Percentiles rank a stretch among this genome's conserved stretches.
Conservation (phyloP, 495 filamentous ascomycete species). For the Aspergillus steynii region DNA sequence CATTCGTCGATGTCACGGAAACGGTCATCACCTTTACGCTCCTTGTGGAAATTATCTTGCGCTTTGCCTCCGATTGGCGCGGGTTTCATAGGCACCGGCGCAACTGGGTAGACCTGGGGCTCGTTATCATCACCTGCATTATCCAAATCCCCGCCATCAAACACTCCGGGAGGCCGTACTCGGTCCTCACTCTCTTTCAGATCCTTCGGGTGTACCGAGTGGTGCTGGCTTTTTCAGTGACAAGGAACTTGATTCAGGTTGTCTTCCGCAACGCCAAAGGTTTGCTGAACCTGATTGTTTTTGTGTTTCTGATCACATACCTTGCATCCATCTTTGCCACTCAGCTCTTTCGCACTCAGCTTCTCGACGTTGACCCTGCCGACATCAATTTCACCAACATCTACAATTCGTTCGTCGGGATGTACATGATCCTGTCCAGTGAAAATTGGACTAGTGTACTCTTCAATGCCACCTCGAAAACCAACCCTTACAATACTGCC, state of each 20-base stretch:
- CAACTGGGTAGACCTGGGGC: slow-evolving; percentile 76
- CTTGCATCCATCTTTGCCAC: slow-evolving; percentile 90
- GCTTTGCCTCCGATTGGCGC: slow-evolving; percentile 77
- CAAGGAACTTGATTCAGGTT: slow-evolving; percentile 75
- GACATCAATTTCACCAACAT: slow-evolving; percentile 82
- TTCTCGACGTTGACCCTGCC: slow-evolving; percentile 62
- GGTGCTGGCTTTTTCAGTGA: slow-evolving; percentile 85
- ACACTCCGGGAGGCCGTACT: slow-evolving; percentile 73
- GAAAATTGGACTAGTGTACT: slow-evolving; percentile 93
- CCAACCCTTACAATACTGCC: slow-evolving; percentile 61
- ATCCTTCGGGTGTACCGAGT: slow-evolving; percentile 90
- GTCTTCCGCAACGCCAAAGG: slow-evolving; percentile 91
- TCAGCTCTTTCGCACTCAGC: slow-evolving; percentile 87
- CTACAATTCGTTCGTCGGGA: slow-evolving; percentile 93
- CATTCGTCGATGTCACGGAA: slow-evolving; percentile 68
- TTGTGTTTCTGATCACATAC: slow-evolving; percentile 94
- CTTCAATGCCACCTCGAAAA: slow-evolving; percentile 75
- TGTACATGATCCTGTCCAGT: slow-evolving; percentile 98
- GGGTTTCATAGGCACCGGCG: slow-evolving; percentile 68
- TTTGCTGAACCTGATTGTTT: slow-evolving; percentile 91
- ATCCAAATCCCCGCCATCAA: slow-evolving; percentile 86
- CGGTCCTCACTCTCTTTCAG: slow-evolving; percentile 91
- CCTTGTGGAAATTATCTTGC: slow-evolving; percentile 76
- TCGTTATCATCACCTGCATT: slow-evolving; percentile 77
- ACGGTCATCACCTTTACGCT: slow-evolving; percentile 76